Evolutionary conservation across 2,329 filamentous ascomycete genomes (phyloP).

Genomic region (Ophiosphaerella korrae): DNA sequence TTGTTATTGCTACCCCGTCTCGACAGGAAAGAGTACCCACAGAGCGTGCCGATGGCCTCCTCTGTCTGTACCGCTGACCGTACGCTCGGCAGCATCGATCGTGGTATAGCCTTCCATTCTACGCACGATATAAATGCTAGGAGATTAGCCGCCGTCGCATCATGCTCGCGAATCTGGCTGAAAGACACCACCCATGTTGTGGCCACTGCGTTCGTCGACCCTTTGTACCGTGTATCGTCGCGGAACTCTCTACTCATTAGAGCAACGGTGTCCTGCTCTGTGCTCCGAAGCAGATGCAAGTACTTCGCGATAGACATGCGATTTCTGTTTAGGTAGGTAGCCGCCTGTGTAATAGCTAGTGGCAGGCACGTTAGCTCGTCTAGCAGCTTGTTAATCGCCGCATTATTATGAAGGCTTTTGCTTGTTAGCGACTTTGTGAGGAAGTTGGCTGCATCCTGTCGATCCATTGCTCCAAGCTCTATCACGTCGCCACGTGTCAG

Average conservation of each 20-base stretch:
- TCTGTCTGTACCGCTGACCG: constrained; percentile 14
- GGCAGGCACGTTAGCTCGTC: constrained; percentile 46
- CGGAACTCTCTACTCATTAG: constrained; percentile 49
- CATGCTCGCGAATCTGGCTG: constrained; percentile 29
- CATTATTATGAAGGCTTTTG: constrained; percentile 5
- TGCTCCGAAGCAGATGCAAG: constrained; percentile 37
- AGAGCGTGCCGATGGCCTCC: constrained; percentile 28
- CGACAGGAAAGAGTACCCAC: constrained; percentile 26
- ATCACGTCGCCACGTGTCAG: constrained; percentile 16
- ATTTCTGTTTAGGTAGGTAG: constrained; percentile 24
- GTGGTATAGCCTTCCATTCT: constrained; percentile 22
- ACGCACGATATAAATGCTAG: not conserved
- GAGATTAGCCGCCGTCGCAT: constrained; percentile 43
- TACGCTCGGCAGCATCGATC: constrained; percentile 13
- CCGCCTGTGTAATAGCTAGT: too few species aligned
- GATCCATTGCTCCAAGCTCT: constrained; percentile 9
- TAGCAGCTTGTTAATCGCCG: constrained; percentile 6
- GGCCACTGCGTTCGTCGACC: constrained; percentile 47
- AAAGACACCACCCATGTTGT: constrained; percentile 54
- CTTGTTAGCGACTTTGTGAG: constrained; percentile 13
- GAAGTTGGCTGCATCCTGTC: constrained; percentile 8
- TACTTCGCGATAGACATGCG: constrained; percentile 38
- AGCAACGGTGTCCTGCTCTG: constrained; percentile 38
- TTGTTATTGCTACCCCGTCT: constrained; percentile 9
- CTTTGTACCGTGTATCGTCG: constrained; percentile 45